Conservation (phyloP, 345 rosid species). For the Citropsis articulata region DNA sequence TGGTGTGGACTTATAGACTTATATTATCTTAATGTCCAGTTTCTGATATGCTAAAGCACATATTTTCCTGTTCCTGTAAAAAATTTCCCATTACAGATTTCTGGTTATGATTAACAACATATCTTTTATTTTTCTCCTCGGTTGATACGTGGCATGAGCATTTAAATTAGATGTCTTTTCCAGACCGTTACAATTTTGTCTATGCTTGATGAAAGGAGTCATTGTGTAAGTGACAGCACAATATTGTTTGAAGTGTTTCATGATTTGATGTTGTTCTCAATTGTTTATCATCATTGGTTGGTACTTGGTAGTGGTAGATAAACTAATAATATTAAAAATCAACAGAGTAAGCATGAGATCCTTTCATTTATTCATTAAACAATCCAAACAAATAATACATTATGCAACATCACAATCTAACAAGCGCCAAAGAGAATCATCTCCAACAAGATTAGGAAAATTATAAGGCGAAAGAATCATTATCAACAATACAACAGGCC, state of each 20-base stretch:
- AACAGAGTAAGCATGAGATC: not conserved
- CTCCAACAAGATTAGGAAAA: not conserved
- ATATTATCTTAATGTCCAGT: not conserved
- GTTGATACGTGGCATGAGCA: not conserved
- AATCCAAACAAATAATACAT: constrained; percentile 18
- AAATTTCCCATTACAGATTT: not conserved
- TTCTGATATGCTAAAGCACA: not conserved
- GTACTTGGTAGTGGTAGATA: not conserved
- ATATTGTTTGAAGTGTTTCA: not conserved
- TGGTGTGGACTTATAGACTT: not conserved
- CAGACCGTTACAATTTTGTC: not conserved
- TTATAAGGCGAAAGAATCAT: constrained; percentile 2
- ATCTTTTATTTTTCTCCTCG: not conserved
- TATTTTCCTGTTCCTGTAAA: not conserved
- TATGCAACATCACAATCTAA: constrained; percentile 4
- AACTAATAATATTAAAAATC: not conserved
- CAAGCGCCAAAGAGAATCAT: not conserved
- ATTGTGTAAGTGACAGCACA: not conserved
- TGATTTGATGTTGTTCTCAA: not conserved
- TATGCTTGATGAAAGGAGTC: not conserved
- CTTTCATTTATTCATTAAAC: not conserved
- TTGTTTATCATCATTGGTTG: not conserved
- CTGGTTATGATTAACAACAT: not conserved
- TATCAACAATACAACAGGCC: not conserved
- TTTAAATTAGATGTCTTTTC: not conserved